Evolutionary conservation across 2,329 filamentous ascomycete genomes (phyloP).

Genomic region (Seiridium cupressi): DNA sequence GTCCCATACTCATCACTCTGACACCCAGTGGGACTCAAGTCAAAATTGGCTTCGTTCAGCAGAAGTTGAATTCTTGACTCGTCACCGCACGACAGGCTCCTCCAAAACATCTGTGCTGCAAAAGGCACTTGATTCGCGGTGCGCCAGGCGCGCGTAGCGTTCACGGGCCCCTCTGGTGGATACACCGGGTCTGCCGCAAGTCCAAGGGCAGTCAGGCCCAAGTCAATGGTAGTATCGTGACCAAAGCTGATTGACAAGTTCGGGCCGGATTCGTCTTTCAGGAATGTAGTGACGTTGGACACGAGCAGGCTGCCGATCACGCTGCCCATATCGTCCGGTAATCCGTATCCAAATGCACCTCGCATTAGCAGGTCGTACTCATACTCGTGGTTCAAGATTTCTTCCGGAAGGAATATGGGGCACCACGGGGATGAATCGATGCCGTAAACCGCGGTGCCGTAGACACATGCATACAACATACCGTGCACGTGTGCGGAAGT

Average conservation of each 20-base stretch:
- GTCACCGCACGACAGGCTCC: conserved; percentile 14
- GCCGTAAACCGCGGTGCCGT: conserved; percentile 18
- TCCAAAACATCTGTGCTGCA: conserved; percentile 19
- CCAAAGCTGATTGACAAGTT: conserved; percentile 20
- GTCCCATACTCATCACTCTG: conserved; percentile 18
- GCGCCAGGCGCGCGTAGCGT: conserved; percentile 16
- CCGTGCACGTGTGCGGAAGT: conserved; percentile 15
- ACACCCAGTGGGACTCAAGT: conserved; percentile 16
- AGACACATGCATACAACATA: conserved; percentile 21
- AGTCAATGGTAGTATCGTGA: conserved; percentile 21
- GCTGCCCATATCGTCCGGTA: conserved; percentile 18
- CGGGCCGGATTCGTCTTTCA: conserved; percentile 8
- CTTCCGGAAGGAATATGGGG: conserved; percentile 15
- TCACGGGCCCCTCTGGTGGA: conserved; percentile 14
- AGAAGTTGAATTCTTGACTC: conserved; percentile 17
- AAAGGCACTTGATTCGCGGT: conserved; percentile 18
- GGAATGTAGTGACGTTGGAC: conserved; percentile 17
- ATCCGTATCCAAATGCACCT: conserved; percentile 19
- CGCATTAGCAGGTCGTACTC: conserved; percentile 22
- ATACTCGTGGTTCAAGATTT: conserved; percentile 19
- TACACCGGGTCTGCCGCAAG: conserved; percentile 16
- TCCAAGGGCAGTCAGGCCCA: conserved; percentile 17
- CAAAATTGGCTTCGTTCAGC: conserved; percentile 21
- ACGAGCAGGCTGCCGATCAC: conserved; percentile 19
- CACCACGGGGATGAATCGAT: conserved; percentile 19